Base-by-base conservation (phyloP, 257 asterid genomes). In the Buddleja alternifolia region DNA sequence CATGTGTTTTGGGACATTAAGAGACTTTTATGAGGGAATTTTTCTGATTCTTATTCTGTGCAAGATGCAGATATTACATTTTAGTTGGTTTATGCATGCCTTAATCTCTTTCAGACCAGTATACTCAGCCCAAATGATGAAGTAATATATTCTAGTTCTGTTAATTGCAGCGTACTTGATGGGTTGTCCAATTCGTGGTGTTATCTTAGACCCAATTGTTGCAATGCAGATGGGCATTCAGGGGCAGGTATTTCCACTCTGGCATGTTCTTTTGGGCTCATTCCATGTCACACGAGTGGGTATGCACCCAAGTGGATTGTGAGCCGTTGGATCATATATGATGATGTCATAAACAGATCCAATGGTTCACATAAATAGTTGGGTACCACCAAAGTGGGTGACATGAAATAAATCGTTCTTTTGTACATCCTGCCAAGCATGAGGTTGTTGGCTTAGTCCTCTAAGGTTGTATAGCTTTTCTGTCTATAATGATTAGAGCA, bases 181-280 rank as follows among this genome's bases (percentile, higher is more conserved):
- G 97, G 98, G 97, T 46, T 90, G 98, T 72, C 98, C 98, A 47
- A 84, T 93, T 60, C 89, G 98, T 21, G 97, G 98, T 61, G 95
- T 93, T 20, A 93, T 93, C 61, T 82, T 93, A 71, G 96, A 88
- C 72, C 97, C 98, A 54, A 81, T 93, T 39, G 77, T 85, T 73
- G 98, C 98, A 44, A 78, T 90, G 85, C 96, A 90, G 77, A 90
- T 90, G 97, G 96, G 97, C 66, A 93, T 93, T 71, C 92, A 90
- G 82, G 98, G 98, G 42, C 98, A 93, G 98, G 98, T 93, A 86
- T 63, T 58, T 67, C 45, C 20, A 34, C 60, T 60, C 66, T 56
- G 32, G 60, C 74, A 53, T 12, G 53, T 48, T 25, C 60, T 57
- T n/a, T n/a, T n/a, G n/a, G n/a, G n/a, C n/a, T n/a, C n/a, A n/a